Percentiles rank a stretch among this genome's conserved stretches.
phyloP scores from a whole-genome alignment of 2,329 filamentous ascomycete genomes.

The Colletotrichum liriopes region DNA sequence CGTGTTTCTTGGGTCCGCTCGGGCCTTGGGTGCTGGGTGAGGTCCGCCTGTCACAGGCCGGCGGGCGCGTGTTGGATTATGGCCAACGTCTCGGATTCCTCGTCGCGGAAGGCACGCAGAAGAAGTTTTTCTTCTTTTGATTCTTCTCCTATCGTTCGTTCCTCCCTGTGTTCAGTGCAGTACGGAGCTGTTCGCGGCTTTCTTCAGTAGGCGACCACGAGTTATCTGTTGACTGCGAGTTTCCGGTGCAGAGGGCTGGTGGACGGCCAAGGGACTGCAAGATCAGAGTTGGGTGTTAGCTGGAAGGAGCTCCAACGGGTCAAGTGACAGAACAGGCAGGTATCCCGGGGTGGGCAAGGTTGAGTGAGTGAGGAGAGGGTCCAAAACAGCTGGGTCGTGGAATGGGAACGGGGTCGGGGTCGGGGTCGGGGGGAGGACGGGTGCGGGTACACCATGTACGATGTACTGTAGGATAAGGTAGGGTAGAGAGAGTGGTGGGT shows the following conservation, averaged over 20 bases:
- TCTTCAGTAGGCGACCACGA: not conserved
- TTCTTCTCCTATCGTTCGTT: not conserved
- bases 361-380: conserved; percentile 32
- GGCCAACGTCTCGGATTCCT: conserved; percentile 34
- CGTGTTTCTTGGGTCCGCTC: conserved; percentile 44
- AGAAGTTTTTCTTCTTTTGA: conserved; percentile 1
- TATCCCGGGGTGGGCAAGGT: conserved; percentile 35
- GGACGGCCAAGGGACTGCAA: not conserved
- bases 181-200: not conserved
- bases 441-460: not conserved
- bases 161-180: not conserved
- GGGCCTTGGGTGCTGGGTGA: conserved; percentile 41
- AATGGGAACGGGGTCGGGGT: conserved; percentile 6
- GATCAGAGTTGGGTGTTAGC: conserved; percentile 32
- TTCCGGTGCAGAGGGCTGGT: conserved; percentile 19
- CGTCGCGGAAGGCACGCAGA: not conserved
- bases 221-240: conserved; percentile 7
- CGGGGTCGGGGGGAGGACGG: not conserved
- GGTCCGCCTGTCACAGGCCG: conserved; percentile 42
- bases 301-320: conserved; percentile 40
- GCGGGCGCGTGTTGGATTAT: conserved; percentile 40
- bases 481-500: not conserved
- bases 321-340: conserved; percentile 40
- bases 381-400: conserved; percentile 27
- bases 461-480: not conserved